Percentiles rank a stretch among this genome's conserved stretches.
Conservation (phyloP, 352 stramenopile genomes). For the Discostella stelligera region DNA sequence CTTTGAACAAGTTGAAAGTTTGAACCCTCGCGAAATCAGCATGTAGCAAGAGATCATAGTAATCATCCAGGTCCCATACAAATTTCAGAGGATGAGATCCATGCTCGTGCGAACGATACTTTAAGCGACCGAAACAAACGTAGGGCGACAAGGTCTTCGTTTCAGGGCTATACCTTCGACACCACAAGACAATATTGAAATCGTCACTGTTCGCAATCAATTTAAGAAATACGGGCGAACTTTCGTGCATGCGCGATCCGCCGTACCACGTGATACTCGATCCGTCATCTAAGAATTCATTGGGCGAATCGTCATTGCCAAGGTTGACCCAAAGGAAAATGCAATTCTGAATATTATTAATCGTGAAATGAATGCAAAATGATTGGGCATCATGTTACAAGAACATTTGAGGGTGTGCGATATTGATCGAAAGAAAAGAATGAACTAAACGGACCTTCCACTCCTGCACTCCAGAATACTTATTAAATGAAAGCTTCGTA, state of each 20-base stretch:
- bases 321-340: conserved; percentile 80
- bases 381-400: too few species aligned
- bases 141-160: conserved; percentile 58
- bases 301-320: conserved; percentile 44
- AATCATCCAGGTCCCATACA: conserved; percentile 72
- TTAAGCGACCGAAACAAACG: conserved; percentile 64
- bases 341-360: conserved; percentile 21
- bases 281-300: conserved; percentile 67
- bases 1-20: conserved; percentile 24
- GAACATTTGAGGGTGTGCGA: too few species aligned
- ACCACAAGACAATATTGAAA: conserved; percentile 71
- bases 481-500: conserved; percentile 75
- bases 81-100: conserved; percentile 62
- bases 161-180: conserved; percentile 49
- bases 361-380: too few species aligned
- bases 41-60: conserved; percentile 48
- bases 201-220: conserved; percentile 49
- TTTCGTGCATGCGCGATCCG: conserved; percentile 64
- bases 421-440: neutral
- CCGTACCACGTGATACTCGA: conserved; percentile 72
- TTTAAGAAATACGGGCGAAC: conserved; percentile 60
- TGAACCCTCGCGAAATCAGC: conserved; percentile 20
- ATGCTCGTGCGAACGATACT: conserved; percentile 57
- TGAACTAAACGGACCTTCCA: conserved; percentile 31
- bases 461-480: conserved; percentile 74